phyloP scores from a whole-genome alignment of 768 basidiomycete genomes.

The Russula abietina region DNA sequence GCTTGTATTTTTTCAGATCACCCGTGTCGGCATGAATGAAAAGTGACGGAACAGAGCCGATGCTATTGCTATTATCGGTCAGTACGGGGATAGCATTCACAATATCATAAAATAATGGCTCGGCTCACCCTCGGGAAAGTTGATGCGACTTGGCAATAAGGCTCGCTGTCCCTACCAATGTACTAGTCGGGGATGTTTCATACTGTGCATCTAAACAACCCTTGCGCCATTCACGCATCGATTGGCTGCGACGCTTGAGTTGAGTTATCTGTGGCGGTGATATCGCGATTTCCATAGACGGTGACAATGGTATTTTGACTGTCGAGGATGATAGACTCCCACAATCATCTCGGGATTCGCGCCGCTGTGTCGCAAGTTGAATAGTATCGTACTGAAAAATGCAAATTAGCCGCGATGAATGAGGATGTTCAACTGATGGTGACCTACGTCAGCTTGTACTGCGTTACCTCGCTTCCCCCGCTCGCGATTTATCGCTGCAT shows the following conservation, averaged over 20 bases:
- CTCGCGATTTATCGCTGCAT: constrained; percentile 26
- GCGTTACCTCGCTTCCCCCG: constrained; percentile 46
- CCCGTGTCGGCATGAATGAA: constrained; percentile 33
- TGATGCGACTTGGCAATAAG: constrained; percentile 77
- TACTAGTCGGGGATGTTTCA: constrained; percentile 57
- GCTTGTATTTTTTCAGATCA: constrained; percentile 27
- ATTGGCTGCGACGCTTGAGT: background rate
- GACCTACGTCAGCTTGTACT: constrained; percentile 61
- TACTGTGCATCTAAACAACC: constrained; percentile 44
- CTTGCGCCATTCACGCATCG: constrained; percentile 36
- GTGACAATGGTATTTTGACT: constrained; percentile 28
- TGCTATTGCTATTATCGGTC: constrained; percentile 33
- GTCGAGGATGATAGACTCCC: constrained; percentile 38
- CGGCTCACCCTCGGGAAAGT: constrained; percentile 53
- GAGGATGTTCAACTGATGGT: background rate
- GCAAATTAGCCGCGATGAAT: background rate
- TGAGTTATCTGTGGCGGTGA: constrained; percentile 18
- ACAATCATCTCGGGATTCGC: constrained; percentile 56
- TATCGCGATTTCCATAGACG: constrained; percentile 27
- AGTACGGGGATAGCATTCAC: background rate
- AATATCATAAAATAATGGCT: constrained; percentile 10
- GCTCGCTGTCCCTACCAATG: constrained; percentile 53
- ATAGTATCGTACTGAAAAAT: constrained; percentile 44
- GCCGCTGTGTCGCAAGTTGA: constrained; percentile 33
- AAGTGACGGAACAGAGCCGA: constrained; percentile 37